Evolutionary conservation across 306 rosid genomes (phyloP), one percentile per base, ranked within the genome.

Genomic region (Geum urbanum): DNA sequence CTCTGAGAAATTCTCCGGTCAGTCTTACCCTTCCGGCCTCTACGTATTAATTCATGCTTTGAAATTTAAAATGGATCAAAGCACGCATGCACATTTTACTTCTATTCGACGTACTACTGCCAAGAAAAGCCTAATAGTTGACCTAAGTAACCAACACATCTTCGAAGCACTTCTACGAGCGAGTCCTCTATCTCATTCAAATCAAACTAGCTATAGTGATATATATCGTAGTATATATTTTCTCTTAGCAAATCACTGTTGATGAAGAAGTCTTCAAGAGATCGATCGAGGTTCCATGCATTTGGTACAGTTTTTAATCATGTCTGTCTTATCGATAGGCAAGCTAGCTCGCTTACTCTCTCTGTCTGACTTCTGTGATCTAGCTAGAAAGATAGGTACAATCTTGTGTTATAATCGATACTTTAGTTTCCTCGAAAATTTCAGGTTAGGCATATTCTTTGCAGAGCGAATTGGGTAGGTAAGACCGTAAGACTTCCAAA

Each of bases 401-500:
- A 40, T 24, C 85, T 82, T 78, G 51, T 5, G 66, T 22, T 3
- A 64, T 39, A 73, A 74, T 80, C 54, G 73, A 86, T 82, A 43
- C 84, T 72, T 77, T 60, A 37, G 47, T 37, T 77, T 69, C 75
- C 58, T 70, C 46, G 69, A 63, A 22, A 66, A 54, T 7, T 15
- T 51, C 54, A n/a, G 83, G 81, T 66, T 63, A 73, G 45, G 83
- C 84, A 86, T 81, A 71, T 71, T 68, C 79, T 63, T 66, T 20
- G 62, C 65, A 37, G 39, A 47, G 35, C 51, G 10, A 75, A 50
- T 50, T 20, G 64, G 74, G 63, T 53, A 7, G 55, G 44, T 35
- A 14, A 40, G 71, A 50, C 16, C 44, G 44, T 35, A 14, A 40
- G 71, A 50, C 16, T 54, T 20, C 37, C 39, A 27, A 49, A 49